Evolutionary conservation across 2,329 filamentous ascomycete genomes (phyloP), one percentile per base, ranked within the genome.

Genomic region (Rachicladosporium sp.): DNA sequence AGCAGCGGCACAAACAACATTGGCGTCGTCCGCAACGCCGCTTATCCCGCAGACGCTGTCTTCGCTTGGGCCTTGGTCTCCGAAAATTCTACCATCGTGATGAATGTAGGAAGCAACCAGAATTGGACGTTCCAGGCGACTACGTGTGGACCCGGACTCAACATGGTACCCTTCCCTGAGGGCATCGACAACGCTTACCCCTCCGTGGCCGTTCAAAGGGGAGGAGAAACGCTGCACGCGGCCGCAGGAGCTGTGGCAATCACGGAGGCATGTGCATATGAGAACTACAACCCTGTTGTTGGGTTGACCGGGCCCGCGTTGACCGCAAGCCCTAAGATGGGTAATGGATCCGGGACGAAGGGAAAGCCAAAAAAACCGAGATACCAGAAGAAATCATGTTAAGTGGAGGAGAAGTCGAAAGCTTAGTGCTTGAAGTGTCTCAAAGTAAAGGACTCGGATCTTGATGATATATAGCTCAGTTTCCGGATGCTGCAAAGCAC

Each of bases 201-300:
- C 4, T 43, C 54, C 21, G 54, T 59, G 13, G 47, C 50, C 9
- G 57, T 60, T 46, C 48, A 54, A 40, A 50, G 55, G 23, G 45
- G 50, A 41, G 52, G 51, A 31, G 42, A 50, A 35, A 46, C 47
- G 11, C 45, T 57, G 3, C 42, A 50, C 10, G 37, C 41, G 31
- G 49, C 41, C 10, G 46, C 50, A 29, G 56, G 57, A 37, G 46
- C 52, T 10, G 43, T 48, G 21, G 32, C 48, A 12, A 51, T 60
- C 37, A 51, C 52, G 9, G 46, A 39, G 10, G 43, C 49, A 35
- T 60, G 57, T 42, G 47, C 44, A 7, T 58, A 47, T 39, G 48
- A 55, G 43, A 58, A 60, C 47, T 60, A 58, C 51, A 60, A 60
- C 47, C 55, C 58, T 2, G 52, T 57, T 19, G 58, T 60, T 37